Base-by-base conservation (phyloP, 257 asterid species). In the Petrea volubilis region DNA sequence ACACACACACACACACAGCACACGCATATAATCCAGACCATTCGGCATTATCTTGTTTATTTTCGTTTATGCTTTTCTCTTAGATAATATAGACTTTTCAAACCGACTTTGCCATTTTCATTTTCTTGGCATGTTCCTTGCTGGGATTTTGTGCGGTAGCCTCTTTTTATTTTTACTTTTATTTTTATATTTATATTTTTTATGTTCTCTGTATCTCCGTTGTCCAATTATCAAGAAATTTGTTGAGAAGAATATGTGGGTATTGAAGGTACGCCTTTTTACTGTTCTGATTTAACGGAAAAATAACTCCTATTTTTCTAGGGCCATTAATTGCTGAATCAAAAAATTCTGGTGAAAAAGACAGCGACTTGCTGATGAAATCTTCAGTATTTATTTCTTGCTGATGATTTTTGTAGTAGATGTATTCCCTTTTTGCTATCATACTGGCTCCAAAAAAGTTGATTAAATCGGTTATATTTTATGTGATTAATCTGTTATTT, bases 251-350 rank as follows among this genome's bases (percentile, higher is more conserved):
- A 64, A 47, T 20, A 59, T 50, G 68, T 65, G 78, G 78, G 55
- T 44, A 55, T 56, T 51, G 67, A 62, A 68, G 80, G 79, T 77
- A 80, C 78, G 17, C 61, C 64, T 73, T 41, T 25, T 36, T 50
- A 69, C 71, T 59, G 44, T 60, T 75, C 52, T 55, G 13, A 44
- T 56, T 60, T 60, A 46, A 67, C 69, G 1, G 68, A 46, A 59
- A 66, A 33, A 20, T 1, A 5, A 12, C 7, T 25, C 20, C 6
- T 6, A 3, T 53, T 31, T 8, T 18, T 21, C 52, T 62, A 3
- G 43, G 65, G 65, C 55, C 49, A 20, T 61, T 13, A 9, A 20
- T 61, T 13, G 10, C 50, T 18, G 71, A 51, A 51, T 60, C 0
- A n/a, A 2, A 24, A 59, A 21, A 47, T 70, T 10, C n/a, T 15